Conservation (phyloP, 2,329 filamentous ascomycete species). For the Xylariaceae sp. region DNA sequence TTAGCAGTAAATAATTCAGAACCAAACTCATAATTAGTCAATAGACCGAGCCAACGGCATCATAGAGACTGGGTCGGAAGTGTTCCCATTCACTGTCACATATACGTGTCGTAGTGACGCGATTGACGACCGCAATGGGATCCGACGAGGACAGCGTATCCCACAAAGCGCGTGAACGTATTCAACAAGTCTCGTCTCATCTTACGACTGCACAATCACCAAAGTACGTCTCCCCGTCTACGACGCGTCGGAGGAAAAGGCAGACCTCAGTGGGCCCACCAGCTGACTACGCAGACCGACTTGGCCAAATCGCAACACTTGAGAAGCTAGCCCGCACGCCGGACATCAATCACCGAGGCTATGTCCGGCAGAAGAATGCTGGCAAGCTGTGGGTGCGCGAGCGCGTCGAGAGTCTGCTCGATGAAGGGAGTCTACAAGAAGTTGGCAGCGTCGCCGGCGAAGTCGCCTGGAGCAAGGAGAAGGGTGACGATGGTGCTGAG, state of each 20-base stretch:
- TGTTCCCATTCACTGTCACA: background rate
- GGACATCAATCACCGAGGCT: constrained; percentile 23
- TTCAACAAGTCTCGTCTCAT: constrained; percentile 25
- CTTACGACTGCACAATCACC: background rate
- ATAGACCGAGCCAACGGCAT: no score
- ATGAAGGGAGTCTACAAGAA: constrained; percentile 22
- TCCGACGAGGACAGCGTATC: constrained; percentile 18
- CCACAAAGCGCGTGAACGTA: constrained; percentile 20
- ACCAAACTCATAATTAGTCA: no score
- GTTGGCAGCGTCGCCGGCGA: constrained; percentile 25
- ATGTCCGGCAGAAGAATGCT: constrained; percentile 23
- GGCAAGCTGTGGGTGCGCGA: constrained; percentile 27
- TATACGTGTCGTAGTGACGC: background rate
- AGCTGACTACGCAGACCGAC: constrained; percentile 26
- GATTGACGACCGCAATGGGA: constrained; percentile 13
- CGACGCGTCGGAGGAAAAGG: constrained; percentile 11
- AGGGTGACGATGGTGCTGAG: constrained; percentile 7
- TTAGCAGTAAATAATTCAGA: no score
- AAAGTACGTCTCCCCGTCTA: background rate
- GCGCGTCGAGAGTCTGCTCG: constrained; percentile 26
- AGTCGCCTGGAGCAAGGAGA: constrained; percentile 17
- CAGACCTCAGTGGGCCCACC: constrained; percentile 8
- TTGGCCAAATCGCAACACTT: constrained; percentile 21
- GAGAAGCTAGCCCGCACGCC: constrained; percentile 24
- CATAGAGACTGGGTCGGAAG: no score